Evolutionary conservation across 2,329 filamentous ascomycete genomes (phyloP).

Genomic region (Cordyceps tenuipes): DNA sequence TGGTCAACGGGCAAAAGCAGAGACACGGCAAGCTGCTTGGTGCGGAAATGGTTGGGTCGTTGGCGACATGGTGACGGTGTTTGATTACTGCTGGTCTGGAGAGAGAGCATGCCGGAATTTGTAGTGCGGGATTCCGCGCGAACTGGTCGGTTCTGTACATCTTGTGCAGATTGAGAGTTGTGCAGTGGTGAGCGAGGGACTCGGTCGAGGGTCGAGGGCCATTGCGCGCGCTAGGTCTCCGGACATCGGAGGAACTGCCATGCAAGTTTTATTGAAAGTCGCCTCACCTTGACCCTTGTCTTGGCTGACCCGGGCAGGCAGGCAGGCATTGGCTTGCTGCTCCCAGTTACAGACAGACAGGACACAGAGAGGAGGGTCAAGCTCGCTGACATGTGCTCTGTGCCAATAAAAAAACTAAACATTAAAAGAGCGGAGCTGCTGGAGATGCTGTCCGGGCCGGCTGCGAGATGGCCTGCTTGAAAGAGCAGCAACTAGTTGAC

Average conservation of each 20-base stretch:
- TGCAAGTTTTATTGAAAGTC: neutral
- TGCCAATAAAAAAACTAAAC: neutral
- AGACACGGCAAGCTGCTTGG: neutral
- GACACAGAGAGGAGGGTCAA: too few relatives aligned
- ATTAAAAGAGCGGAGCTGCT: neutral
- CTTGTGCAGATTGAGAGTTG: too few relatives aligned
- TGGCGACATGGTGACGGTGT: neutral
- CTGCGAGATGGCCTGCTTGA: slow-evolving; percentile 2
- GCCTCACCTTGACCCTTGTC: slow-evolving; percentile 9
- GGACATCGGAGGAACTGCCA: slow-evolving; percentile 4
- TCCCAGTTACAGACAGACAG: too few relatives aligned
- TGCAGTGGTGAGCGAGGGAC: too few relatives aligned
- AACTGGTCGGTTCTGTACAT: too few relatives aligned
- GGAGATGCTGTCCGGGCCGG: slow-evolving; percentile 4
- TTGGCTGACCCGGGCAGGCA: slow-evolving; percentile 15
- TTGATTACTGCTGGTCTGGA: too few relatives aligned
- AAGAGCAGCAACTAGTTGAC: neutral
- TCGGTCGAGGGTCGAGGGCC: too few relatives aligned
- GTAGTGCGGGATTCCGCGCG: too few relatives aligned
- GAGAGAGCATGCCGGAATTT: too few relatives aligned
- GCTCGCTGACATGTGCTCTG: too few relatives aligned
- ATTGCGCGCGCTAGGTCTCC: neutral
- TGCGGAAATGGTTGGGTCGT: neutral
- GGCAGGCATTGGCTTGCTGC: neutral
- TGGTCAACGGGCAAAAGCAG: neutral